Base-by-base conservation (phyloP, 768 basidiomycete species). In the Dictyophora rubrovolvata region DNA sequence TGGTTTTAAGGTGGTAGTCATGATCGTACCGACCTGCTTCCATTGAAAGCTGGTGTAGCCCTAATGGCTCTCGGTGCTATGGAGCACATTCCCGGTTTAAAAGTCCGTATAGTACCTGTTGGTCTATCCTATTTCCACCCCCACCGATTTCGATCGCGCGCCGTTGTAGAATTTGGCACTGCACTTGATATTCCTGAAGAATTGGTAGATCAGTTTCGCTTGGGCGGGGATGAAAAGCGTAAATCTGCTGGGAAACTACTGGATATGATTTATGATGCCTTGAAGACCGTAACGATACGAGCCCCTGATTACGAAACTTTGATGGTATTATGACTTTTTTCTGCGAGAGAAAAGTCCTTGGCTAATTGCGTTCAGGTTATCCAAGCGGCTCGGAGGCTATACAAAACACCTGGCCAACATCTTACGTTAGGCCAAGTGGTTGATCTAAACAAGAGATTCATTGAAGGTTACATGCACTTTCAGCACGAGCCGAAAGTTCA, bases 11-110 rank as follows among this genome's bases (percentile, higher is more conserved):
- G 96, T 65, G 96, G 96, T 58, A 97, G 94, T 60, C 96, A 99
- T 71, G 96, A 99, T 72, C 86, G 96, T 46, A 94, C 91, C 9
- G 93, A 98, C 71, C 79, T 98, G 53, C 81, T 98, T 18, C 96
- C 96, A 1, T 79, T 99, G 46, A 99, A 99, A 73, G 96, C 96
- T 28, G 96, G 96, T 5, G 94, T 98, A 36, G 89, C 93, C 1
- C 82, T 98, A 65, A 98, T 99, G 94, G 94, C 96, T 21, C 79
- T 99, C 9, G 96, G 96, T 22, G 94, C 96, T 5, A 95, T 98
- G 92, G 90, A 90, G 10, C 87, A 88, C 62, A 83, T 97, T 68
- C 85, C 93, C 5, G 81, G 75, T 60, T 77, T 94, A 36, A 82
- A 84, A 63, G 93, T 99, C 68, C 89, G 91, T 70, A 91, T 99